These are phyloP conservation scores for Imleria badia DNA, from an alignment of 768 basidiomycete genomes.

Conservation along the genomic window DNA sequence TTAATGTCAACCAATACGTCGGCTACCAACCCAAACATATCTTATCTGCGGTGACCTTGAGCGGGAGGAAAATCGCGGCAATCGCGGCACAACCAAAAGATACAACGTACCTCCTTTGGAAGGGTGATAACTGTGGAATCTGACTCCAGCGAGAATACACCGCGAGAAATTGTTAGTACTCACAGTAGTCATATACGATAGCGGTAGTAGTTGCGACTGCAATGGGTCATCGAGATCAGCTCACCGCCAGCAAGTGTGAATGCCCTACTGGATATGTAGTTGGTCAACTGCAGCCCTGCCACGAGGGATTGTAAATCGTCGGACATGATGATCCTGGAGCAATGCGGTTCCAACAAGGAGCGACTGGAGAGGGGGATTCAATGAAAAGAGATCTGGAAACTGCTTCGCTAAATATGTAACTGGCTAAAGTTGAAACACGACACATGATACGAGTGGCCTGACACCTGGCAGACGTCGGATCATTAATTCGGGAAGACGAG, in stretches of 20 bases:
- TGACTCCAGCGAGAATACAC: not conserved
- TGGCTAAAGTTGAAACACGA: too few relatives aligned
- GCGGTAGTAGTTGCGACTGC: not conserved
- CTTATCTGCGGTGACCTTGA: not conserved
- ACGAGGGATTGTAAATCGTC: not conserved
- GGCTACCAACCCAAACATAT: not conserved
- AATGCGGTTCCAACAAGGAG: not conserved
- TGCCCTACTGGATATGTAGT: not conserved
- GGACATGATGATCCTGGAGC: not conserved
- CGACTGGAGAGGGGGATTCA: not conserved
- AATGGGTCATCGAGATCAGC: not conserved
- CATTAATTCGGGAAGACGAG: too few relatives aligned
- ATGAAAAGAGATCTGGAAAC: not conserved
- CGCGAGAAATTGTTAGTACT: not conserved
- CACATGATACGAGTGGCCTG: too few relatives aligned
- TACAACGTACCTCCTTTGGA: not conserved
- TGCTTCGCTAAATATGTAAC: not conserved
- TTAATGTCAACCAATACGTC: not conserved
- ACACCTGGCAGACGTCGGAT: too few relatives aligned
- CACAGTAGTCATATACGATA: not conserved
- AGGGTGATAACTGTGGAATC: not conserved
- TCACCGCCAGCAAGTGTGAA: not conserved
- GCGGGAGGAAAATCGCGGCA: not conserved
- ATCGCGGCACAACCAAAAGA: not conserved
- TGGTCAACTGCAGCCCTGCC: not conserved